Percentiles rank a stretch among this genome's conserved stretches.
These are phyloP conservation scores for Pleurozium schreberi DNA, from an alignment of 225 moss, liverwort and hornwort species.

Conservation along the genomic window DNA sequence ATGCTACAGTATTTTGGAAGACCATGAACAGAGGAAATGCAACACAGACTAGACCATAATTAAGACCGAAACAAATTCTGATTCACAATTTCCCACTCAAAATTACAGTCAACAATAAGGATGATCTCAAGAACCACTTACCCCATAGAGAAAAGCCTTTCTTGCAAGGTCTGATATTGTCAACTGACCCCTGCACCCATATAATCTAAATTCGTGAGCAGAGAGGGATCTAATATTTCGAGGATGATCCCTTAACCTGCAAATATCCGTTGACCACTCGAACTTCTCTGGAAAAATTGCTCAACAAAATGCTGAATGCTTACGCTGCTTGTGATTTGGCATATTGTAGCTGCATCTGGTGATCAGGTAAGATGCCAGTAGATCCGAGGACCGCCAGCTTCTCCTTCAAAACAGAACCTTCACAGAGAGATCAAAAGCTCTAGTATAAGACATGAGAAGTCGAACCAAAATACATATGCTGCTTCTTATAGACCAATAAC, in stretches of 20 bases:
- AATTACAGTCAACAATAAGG: not conserved
- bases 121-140: constrained; percentile 20
- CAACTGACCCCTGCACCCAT: constrained; percentile 69
- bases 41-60: not conserved
- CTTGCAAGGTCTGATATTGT: constrained; percentile 95
- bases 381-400: constrained; percentile 86
- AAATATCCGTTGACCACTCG: not conserved
- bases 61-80: not conserved
- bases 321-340: constrained; percentile 85
- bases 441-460: constrained; percentile 1
- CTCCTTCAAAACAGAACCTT: constrained; percentile 82
- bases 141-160: constrained; percentile 98
- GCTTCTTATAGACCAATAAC: not conserved
- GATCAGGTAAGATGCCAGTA: constrained; percentile 80
- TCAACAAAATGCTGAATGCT: not conserved
- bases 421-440: constrained; percentile 5
- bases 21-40: not conserved
- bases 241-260: not conserved
- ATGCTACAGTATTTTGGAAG: not conserved
- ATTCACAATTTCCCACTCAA: not conserved
- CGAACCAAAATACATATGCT: not conserved
- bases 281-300: not conserved
- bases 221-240: not conserved
- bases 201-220: constrained; percentile 4
- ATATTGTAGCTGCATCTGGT: constrained; percentile 80